Evolutionary conservation across 208 protist species (phyloP).

Genomic region (Leishmania arabica): DNA sequence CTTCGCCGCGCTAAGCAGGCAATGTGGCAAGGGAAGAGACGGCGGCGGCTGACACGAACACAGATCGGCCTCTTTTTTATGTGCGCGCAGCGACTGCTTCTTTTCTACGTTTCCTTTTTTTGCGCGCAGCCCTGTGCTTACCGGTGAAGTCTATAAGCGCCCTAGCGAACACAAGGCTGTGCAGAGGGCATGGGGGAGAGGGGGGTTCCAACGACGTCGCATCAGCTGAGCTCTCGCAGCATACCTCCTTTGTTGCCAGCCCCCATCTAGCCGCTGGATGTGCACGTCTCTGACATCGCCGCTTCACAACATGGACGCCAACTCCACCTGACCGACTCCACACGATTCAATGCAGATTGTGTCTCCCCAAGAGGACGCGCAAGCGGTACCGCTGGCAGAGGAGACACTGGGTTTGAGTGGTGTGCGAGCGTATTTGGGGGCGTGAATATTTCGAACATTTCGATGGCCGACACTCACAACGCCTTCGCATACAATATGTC

Average conservation of each 20-base stretch:
- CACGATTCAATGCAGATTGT: background rate
- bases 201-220: background rate
- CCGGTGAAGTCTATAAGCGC: background rate
- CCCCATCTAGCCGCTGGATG: background rate
- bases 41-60: background rate
- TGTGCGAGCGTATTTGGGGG: constrained; percentile 34
- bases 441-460: constrained; percentile 39
- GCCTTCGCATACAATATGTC: constrained; percentile 39
- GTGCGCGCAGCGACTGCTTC: background rate
- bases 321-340: background rate
- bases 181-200: background rate
- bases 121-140: background rate
- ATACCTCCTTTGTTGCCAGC: background rate
- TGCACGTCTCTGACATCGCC: background rate
- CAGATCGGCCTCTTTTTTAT: background rate
- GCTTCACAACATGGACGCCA: background rate
- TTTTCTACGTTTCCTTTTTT: background rate
- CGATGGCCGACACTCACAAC: constrained; percentile 53
- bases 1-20: background rate
- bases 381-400: constrained; percentile 11
- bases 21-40: background rate
- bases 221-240: background rate
- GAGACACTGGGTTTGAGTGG: constrained; percentile 52
- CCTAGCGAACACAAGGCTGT: background rate
- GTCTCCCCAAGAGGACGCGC: background rate